These are phyloP conservation scores for Xenoacremonium recifei DNA, from an alignment of 2,329 filamentous ascomycete species.

Conservation along the genomic window DNA sequence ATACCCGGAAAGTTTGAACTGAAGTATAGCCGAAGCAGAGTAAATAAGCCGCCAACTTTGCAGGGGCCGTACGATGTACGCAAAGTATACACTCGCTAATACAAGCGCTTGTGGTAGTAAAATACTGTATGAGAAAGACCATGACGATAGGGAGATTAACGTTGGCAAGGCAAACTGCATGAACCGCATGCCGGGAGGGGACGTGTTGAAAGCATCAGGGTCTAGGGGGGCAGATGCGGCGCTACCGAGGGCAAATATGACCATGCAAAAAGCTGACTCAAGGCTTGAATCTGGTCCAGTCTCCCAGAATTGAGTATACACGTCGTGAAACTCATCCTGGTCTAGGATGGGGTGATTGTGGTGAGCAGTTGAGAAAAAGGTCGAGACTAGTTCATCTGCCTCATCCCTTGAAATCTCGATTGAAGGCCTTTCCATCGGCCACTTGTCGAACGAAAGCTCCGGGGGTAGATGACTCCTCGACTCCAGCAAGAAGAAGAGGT, in stretches of 20 bases:
- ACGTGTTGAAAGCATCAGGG: conserved; percentile 10
- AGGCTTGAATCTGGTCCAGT: conserved; percentile 19
- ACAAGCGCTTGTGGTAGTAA: conserved; percentile 29
- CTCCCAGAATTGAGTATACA: conserved; percentile 22
- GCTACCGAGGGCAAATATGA: conserved; percentile 28
- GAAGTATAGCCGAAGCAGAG: conserved; percentile 28
- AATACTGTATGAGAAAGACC: conserved; percentile 28
- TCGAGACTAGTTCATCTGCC: conserved; percentile 21
- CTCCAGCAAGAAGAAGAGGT: conserved; percentile 28
- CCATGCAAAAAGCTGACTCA: conserved; percentile 29
- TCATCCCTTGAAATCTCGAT: conserved; percentile 12
- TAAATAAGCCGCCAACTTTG: conserved; percentile 34
- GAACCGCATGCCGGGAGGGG: conserved; percentile 29
- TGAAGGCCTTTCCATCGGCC: conserved; percentile 2
- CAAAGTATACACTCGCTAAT: conserved; percentile 32
- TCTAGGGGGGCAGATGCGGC: conserved; percentile 19
- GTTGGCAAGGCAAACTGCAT: conserved; percentile 29
- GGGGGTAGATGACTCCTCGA: conserved; percentile 21
- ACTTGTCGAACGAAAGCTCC: conserved; percentile 17
- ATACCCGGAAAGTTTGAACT: conserved; percentile 24
- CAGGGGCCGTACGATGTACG: conserved; percentile 30
- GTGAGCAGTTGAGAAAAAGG: conserved; percentile 25
- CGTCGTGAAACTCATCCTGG: conserved; percentile 20
- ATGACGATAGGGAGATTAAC: conserved; percentile 25
- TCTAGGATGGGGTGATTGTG: conserved; percentile 28